Base-by-base conservation (phyloP, 306 rosid genomes). In the Luffa aegyptiaca region DNA sequence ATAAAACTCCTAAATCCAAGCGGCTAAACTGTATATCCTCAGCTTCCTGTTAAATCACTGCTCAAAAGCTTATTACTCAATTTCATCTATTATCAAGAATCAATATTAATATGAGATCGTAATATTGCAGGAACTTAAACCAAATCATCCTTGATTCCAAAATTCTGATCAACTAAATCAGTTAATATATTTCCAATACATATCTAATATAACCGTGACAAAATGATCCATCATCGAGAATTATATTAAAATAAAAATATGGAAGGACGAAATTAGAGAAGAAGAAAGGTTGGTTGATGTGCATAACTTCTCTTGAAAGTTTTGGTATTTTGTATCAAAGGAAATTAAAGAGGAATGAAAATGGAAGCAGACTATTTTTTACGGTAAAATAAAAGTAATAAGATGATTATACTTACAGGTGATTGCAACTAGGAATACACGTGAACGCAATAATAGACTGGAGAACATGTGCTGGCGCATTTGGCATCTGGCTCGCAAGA, bases 401-500 rank as follows among this genome's bases (percentile, higher is more conserved):
- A 6, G 44, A 73, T 8, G 31, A 21, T 46, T 70, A 46, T 77
- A 26, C 52, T 33, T 49, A 78, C 90, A 83, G 94, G 91, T 88
- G 33, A 87, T 82, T 83, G 91, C 97, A 9, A 90, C 87, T 36
- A 87, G 97, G 81, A 92, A 85, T 80, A 80, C 71, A 58, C 89
- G 90, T 42, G 94, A 87, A 10, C 86, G 90, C 53, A 86, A 87
- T 83, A 86, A 85, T 44, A 86, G 95, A 84, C 84, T 92, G 77
- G 97, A 88, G 90, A 92, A 92, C 83, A 88, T 86, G 91, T 92
- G 97, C 86, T 92, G 97, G 95, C 92, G 93, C 61, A 89, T 92
- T 83, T 92, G 97, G 97, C 92, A 92, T 80, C 90, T 92, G 20
- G 82, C 97, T 20, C 95, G 97, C 81, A 89, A 81, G 82, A 92